Evolutionary conservation across 768 basidiomycete genomes (phyloP), one percentile per base, ranked within the genome.

Genomic region (Ramaria rubella): DNA sequence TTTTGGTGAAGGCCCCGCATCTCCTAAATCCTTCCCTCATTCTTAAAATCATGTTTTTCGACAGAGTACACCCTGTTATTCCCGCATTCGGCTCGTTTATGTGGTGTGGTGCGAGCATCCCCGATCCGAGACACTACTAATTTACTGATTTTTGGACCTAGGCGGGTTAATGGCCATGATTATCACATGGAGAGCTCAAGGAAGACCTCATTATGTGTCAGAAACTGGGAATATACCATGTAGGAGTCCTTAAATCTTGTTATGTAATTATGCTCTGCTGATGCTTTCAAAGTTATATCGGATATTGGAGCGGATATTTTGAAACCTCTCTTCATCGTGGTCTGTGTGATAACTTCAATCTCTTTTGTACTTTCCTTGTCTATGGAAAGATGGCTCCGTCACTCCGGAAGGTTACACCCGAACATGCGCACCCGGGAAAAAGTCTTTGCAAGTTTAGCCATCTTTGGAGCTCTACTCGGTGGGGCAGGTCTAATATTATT

Each of bases 311-410:
- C 89, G 19, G 77, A 77, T 60, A 73, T 77, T 51, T 71, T 90
- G 43, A 90, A 90, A 65, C 88, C 89, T 3, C 75, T 90, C 34
- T 91, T 91, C 63, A 72, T 90, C 49, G 72, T 76, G 15, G 83
- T 82, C 6, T 84, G 82, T 61, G 71, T 73, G 36, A 77, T 88
- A 57, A 87, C 88, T 2, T 82, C 78, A 6, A 68, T 79, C 2
- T 72, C 76, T 0, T 87, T 90, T 68, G 70, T 86, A 62, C 69
- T 83, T 48, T 79, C 81, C 7, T 75, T 90, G 26, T 60, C 74
- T 4, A 63, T 83, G 29, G 86, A 90, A 67, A 75, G 86, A 46
- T 77, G 79, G 62, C 73, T 89, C 31, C 71, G 86, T 59, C 85
- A 90, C 66, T 70, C 75, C 11, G 85, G 85, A 29, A 84, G 86